Evolutionary conservation across 345 rosid species (phyloP), one percentile per base, ranked within the genome.

Genomic region (Acer negundo): DNA sequence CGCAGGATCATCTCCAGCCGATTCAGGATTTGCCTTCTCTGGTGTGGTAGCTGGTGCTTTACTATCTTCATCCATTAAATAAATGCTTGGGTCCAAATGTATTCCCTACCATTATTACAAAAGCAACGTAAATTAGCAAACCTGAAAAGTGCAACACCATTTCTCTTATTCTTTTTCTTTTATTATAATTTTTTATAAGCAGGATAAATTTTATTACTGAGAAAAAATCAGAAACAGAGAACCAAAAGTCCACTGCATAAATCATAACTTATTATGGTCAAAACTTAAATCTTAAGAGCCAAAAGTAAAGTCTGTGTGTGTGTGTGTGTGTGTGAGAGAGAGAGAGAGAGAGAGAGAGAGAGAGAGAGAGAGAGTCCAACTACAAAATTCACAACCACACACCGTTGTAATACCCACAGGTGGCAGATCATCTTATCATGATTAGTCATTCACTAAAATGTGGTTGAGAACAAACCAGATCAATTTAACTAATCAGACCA

Each of bases 21-120:
- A 80, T 64, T 12, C 80, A 66, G 84, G 31, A 61, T 77, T 77
- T 73, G 77, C 65, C 75, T 84, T 87, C 66, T 83, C 89, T 46
- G 91, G 79, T 12, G 82, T 66, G 70, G 79, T 79, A 55, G 85
- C 77, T 69, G 92, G 80, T 62, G 79, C 56, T 89, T 93, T 94
- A 73, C 85, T 86, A 70, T 89, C 98, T 46, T 97, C 98, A 58
- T 94, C 97, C 92, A 93, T 94, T 73, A 97, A 85, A 86, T 97
- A 97, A 67, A 97, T 97, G 87, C 95, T 97, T 76, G 98, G 99
- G 77, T 97, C 98, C 85, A 97, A 84, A 91, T 97, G 98, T 83
- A 91, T 85, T 67, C 99, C 99, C 99, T 97, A 82, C 42, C 72
- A 83, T 75, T 58, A 80, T 75, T 69, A 31, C 0, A 31, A 73